Base-by-base conservation (phyloP, 2,329 filamentous ascomycete genomes). In the Zasmidium citrigriseum region DNA sequence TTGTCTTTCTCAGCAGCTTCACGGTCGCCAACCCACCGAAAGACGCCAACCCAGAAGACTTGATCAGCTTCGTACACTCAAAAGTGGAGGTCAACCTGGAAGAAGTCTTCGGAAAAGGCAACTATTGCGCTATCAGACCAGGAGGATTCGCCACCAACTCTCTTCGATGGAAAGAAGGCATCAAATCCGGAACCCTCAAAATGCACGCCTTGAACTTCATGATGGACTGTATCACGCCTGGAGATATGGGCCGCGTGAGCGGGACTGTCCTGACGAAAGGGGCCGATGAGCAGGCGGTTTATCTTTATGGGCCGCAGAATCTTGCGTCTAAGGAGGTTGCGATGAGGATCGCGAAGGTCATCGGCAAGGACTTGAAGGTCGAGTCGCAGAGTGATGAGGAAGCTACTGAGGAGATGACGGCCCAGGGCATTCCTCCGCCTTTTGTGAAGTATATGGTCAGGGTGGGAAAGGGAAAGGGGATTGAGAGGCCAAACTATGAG, bases 1-100 rank as follows among this genome's bases (percentile, higher is more conserved):
- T 82, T 4, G 77, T 80, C 14, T 64, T 83, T n/a, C 69, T 82
- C 20, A 80, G 77, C 70, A 77, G 72, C 62, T 71, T 67, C 53
- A 71, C 70, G 12, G 62, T 78, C 58, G 41, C 58, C 23, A 57
- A 44, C 9, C 59, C 64, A 14, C 23, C 69, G 4, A 52, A 62
- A 7, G 60, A 64, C 12, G 61, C 78, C 2, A 4, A 60, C 1
- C 66, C 69, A 1, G 54, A n/a, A 1, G 68, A 76, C 0, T 22
- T 73, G 18, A 77, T 82, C 21, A 59, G 75, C 1, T 77, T 70
- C 46, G 22, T 66, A 5, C 81, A 83, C 60, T 77, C 76, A 1
- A 72, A 75, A 53, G 75, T 78, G 12, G 81, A 83, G 66, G 59
- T 77, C 9, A 72, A 59, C 22, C 68, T 83, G 23, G 68, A 75